Evolutionary conservation across 768 basidiomycete genomes (phyloP).

Genomic region (Amanita fuliginea): DNA sequence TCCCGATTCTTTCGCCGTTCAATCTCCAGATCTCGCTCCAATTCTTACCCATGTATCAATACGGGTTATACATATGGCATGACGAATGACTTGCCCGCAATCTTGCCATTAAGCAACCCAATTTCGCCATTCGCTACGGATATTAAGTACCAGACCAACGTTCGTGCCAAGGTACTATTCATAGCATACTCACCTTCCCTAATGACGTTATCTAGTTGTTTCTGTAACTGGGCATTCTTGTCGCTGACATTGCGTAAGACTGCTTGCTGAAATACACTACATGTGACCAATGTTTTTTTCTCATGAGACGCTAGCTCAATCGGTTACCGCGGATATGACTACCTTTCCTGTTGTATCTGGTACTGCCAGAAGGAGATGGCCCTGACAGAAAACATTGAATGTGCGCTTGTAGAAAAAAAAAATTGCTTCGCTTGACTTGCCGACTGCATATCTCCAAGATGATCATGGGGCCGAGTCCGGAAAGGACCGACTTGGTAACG

Average conservation of each 20-base stretch:
- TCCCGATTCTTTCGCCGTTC: constrained; percentile 69
- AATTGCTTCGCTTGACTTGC: constrained; percentile 21
- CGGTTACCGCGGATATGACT: constrained; percentile 1
- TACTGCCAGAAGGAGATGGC: constrained; percentile 90
- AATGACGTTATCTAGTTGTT: constrained; percentile 77
- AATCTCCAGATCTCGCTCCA: constrained; percentile 72
- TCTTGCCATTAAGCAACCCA: constrained; percentile 56
- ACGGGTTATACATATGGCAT: neutral
- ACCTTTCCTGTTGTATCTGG: constrained; percentile 82
- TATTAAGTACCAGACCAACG: neutral
- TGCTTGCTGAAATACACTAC: constrained; percentile 75
- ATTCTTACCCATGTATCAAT: constrained; percentile 29
- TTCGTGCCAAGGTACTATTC: neutral
- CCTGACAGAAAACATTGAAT: constrained; percentile 21
- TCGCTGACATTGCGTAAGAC: constrained; percentile 73
- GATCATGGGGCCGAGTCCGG: constrained; percentile 63
- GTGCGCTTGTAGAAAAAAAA: neutral
- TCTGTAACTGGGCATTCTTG: constrained; percentile 72
- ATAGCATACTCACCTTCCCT: constrained; percentile 58
- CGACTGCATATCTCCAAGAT: constrained; percentile 78
- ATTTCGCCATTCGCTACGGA: constrained; percentile 67
- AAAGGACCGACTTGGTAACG: constrained; percentile 60
- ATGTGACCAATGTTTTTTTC: constrained; percentile 7
- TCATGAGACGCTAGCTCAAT: neutral
- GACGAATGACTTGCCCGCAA: constrained; percentile 33